These are phyloP conservation scores for Phaeoacremonium minimum DNA, from an alignment of 2,329 filamentous ascomycete species.

Conservation along the genomic window DNA sequence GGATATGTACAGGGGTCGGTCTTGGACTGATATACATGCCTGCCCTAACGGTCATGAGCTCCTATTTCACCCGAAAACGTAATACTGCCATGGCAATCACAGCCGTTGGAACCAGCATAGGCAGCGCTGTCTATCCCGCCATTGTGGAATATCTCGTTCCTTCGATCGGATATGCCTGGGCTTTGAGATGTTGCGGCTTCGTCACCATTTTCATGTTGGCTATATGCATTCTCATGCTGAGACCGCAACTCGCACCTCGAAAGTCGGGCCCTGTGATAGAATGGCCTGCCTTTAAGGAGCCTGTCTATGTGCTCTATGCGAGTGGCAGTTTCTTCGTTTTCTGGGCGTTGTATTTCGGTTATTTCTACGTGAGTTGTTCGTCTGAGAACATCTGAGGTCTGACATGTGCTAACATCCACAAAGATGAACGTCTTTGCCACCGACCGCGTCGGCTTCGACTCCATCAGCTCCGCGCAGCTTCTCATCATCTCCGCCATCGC, in stretches of 20 bases:
- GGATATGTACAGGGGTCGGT: conserved; percentile 50
- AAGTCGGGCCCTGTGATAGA: conserved; percentile 44
- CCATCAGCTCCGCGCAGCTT: conserved; percentile 46
- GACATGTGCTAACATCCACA: conserved; percentile 12
- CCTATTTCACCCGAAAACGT: conserved; percentile 57
- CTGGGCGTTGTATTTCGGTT: conserved; percentile 50
- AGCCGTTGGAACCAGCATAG: conserved; percentile 55
- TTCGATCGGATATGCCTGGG: conserved; percentile 56
- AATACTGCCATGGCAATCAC: conserved; percentile 56
- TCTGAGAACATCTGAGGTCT: conserved; percentile 56
- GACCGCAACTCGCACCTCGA: conserved; percentile 37
- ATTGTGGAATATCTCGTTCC: conserved; percentile 43
- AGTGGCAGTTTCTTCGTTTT: conserved; percentile 35
- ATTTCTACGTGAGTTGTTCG: conserved; percentile 38
- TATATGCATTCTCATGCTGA: conserved; percentile 34
- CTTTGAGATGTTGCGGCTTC: conserved; percentile 56
- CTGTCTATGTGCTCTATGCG: conserved; percentile 35
- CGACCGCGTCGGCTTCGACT: conserved; percentile 37
- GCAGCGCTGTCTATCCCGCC: conserved; percentile 60
- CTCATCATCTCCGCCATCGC: conserved; percentile 54
- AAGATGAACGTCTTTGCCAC: conserved; percentile 24
- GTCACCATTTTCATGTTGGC: conserved; percentile 46
- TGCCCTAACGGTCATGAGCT: conserved; percentile 49
- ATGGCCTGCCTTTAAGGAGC: conserved; percentile 43
- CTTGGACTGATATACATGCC: conserved; percentile 51